These are phyloP conservation scores for Ophiocordyceps camponoti-floridani DNA, from an alignment of 2,329 filamentous ascomycete genomes.

Conservation along the genomic window DNA sequence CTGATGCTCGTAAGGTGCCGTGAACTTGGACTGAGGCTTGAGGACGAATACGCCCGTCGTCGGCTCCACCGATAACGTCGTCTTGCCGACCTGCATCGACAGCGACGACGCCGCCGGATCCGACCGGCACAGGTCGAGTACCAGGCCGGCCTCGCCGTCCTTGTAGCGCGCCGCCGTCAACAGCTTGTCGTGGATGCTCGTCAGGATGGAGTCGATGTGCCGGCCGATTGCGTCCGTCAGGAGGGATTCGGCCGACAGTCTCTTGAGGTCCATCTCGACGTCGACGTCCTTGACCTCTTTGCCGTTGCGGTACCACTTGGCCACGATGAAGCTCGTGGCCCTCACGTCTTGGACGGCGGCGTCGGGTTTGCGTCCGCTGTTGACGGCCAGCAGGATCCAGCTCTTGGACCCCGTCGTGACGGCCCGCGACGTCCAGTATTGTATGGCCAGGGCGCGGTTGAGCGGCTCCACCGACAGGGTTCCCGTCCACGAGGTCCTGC, in stretches of 20 bases:
- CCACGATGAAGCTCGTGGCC: conserved; percentile 34
- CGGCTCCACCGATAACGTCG: conserved; percentile 53
- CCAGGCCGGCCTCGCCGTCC: conserved; percentile 37
- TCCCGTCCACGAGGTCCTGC: conserved; percentile 57
- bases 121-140: conserved; percentile 35
- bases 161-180: conserved; percentile 41
- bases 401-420: conserved; percentile 46
- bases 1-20: conserved; percentile 39
- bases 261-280: conserved; percentile 47
- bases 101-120: conserved; percentile 53
- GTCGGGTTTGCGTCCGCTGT: conserved; percentile 38
- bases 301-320: conserved; percentile 74
- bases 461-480: conserved; percentile 61
- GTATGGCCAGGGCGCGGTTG: conserved; percentile 66
- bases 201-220: conserved; percentile 57
- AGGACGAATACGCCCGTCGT: conserved; percentile 62
- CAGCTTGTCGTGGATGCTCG: conserved; percentile 45
- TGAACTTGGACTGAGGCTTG: conserved; percentile 41
- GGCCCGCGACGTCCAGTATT: conserved; percentile 65
- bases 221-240: conserved; percentile 57
- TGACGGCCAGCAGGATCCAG: conserved; percentile 78
- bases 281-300: conserved; percentile 52
- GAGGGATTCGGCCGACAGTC: conserved; percentile 56
- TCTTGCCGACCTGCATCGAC: conserved; percentile 46
- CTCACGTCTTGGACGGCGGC: conserved; percentile 18